Percentiles rank a stretch among this genome's conserved stretches.
Conservation (phyloP, 768 basidiomycete species). For the Tephrocybe sp. region DNA sequence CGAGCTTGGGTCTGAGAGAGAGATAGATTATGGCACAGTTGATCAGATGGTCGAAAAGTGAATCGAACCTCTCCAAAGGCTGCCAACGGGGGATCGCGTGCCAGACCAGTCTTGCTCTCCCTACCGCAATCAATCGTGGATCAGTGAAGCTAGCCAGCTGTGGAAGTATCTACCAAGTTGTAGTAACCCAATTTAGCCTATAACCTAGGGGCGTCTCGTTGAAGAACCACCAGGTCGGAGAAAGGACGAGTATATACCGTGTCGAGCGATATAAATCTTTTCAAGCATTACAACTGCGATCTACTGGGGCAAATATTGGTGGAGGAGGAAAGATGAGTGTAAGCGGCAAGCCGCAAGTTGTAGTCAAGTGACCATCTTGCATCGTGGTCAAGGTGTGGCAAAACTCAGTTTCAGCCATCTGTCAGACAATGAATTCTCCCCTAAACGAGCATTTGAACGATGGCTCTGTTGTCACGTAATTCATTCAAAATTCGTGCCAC, state of each 20-base stretch:
- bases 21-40: background rate
- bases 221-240: background rate
- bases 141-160: background rate
- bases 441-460: conserved; percentile 5
- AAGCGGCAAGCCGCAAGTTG: background rate
- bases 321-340: background rate
- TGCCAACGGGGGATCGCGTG: conserved; percentile 74
- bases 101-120: conserved; percentile 64
- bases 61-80: conserved; percentile 62
- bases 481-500: conserved; percentile 24
- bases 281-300: conserved; percentile 41
- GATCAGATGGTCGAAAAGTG: background rate
- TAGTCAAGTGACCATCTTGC: conserved; percentile 9
- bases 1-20: conserved; percentile 61
- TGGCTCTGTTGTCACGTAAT: conserved; percentile 24
- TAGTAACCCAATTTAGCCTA: conserved; percentile 70
- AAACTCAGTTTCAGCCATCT: no score
- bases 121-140: conserved; percentile 33
- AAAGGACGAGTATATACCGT: conserved; percentile 42
- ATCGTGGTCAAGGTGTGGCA: conserved; percentile 1
- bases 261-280: conserved; percentile 67
- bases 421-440: no score
- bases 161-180: conserved; percentile 57
- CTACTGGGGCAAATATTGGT: background rate
- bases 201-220: conserved; percentile 61